These are phyloP conservation scores for Arthrobotrys entomopaga DNA, from an alignment of 2,329 filamentous ascomycete species.

Conservation along the genomic window DNA sequence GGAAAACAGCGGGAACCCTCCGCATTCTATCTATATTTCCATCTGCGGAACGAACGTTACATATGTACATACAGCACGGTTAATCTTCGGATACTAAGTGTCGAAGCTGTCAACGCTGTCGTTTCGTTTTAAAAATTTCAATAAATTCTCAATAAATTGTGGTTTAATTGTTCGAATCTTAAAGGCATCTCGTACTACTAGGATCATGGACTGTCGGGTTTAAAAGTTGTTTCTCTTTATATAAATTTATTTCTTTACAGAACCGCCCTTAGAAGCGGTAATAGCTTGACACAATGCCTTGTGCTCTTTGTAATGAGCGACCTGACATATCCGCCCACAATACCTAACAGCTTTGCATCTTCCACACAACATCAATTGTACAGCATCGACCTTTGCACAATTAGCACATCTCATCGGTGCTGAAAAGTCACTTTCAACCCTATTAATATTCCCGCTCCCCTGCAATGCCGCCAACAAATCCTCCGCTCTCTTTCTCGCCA, in stretches of 20 bases:
- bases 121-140: slow-evolving; percentile 13
- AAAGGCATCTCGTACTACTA: slow-evolving; percentile 10
- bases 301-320: slow-evolving; percentile 60
- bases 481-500: slow-evolving; percentile 60
- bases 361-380: slow-evolving; percentile 60
- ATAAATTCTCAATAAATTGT: slow-evolving; percentile 17
- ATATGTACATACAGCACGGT: too few relatives aligned
- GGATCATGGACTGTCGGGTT: slow-evolving; percentile 13
- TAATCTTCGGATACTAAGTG: slow-evolving; percentile 11
- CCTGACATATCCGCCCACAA: slow-evolving; percentile 60
- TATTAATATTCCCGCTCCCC: slow-evolving; percentile 8
- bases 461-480: slow-evolving; percentile 58
- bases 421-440: slow-evolving; percentile 15
- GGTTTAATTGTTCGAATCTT: slow-evolving; percentile 6
- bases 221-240: slow-evolving; percentile 12
- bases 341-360: slow-evolving; percentile 60
- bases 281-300: slow-evolving; percentile 59
- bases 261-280: slow-evolving; percentile 4
- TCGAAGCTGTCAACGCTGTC: slow-evolving; percentile 13
- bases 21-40: slow-evolving; percentile 5
- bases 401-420: slow-evolving; percentile 58
- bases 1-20: neutral
- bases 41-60: slow-evolving; percentile 7
- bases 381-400: slow-evolving; percentile 59
- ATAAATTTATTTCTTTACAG: slow-evolving; percentile 24